These are phyloP conservation scores for Schoenoplectus tabernaemontani DNA, from an alignment of 202 grass and related monocot genomes.

Conservation along the genomic window DNA sequence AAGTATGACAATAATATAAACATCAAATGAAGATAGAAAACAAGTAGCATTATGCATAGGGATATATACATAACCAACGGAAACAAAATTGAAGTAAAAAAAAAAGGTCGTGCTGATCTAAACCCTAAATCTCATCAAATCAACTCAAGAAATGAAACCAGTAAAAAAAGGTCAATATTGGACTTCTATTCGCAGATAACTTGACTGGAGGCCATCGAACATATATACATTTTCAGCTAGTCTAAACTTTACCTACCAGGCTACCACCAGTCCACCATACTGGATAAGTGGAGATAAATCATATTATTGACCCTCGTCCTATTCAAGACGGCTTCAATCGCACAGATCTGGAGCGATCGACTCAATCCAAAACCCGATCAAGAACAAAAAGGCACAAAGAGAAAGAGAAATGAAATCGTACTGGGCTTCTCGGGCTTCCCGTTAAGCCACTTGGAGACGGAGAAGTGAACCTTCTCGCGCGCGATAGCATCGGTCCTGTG, in stretches of 20 bases:
- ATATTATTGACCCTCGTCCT: not conserved
- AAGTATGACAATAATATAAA: not conserved
- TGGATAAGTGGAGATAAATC: not conserved
- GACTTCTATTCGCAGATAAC: not conserved
- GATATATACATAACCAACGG: not conserved
- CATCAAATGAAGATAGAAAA: not conserved
- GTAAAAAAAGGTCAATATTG: not conserved
- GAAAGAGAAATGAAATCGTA: conserved; percentile 15
- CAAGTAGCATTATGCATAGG: not conserved
- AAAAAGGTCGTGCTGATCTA: not conserved
- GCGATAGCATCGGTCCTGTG: conserved; percentile 48
- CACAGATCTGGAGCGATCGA: conserved; percentile 4
- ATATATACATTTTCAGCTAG: not conserved
- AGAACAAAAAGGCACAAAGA: not conserved
- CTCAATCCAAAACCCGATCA: not conserved
- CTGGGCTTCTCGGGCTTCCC: conserved; percentile 84
- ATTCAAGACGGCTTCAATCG: not conserved
- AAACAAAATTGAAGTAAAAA: not conserved
- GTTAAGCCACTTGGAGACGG: conserved; percentile 66
- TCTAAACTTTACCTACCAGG: not conserved
- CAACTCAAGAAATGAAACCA: not conserved
- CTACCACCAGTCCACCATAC: not conserved
- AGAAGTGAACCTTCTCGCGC: conserved; percentile 89
- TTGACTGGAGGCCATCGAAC: not conserved
- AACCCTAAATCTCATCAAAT: not conserved